Evolutionary conservation across 257 asterid species (phyloP).

Genomic region (Linaria vulgaris): DNA sequence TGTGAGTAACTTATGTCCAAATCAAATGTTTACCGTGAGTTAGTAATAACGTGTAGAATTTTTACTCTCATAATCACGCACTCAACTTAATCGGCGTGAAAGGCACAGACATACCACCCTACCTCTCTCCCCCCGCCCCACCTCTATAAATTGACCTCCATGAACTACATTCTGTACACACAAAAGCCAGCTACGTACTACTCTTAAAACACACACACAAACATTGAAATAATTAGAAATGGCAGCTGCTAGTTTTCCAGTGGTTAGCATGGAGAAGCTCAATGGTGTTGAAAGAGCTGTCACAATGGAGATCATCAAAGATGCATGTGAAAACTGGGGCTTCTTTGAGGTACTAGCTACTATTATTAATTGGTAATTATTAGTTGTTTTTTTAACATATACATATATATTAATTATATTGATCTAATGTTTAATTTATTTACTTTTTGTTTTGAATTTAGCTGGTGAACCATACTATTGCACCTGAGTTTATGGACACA

Average conservation of each 20-base stretch:
- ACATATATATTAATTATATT: not conserved
- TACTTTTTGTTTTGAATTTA: conserved; percentile 8
- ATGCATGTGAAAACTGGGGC: conserved; percentile 77
- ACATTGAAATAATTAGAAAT: conserved; percentile 22
- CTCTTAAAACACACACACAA: conserved; percentile 1
- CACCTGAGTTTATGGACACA: conserved; percentile 54
- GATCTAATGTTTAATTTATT: not conserved
- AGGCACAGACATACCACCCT: not conserved
- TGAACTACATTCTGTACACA: conserved; percentile 2
- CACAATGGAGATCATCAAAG: conserved; percentile 54
- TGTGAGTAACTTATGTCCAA: no score
- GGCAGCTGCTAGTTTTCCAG: conserved; percentile 61
- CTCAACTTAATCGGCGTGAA: conserved; percentile 12
- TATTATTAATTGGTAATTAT: no score
- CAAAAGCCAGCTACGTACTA: not conserved
- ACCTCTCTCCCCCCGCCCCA: conserved; percentile 22
- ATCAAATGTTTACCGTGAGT: no score
- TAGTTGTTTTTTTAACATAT: not conserved
- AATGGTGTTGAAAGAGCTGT: conserved; percentile 57
- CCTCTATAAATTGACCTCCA: conserved; percentile 52
- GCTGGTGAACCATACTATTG: conserved; percentile 63
- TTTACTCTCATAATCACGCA: no score
- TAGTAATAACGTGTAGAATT: no score
- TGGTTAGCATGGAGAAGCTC: conserved; percentile 57
- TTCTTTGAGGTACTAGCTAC: conserved; percentile 82